Evolutionary conservation across 495 filamentous ascomycete species (phyloP), one percentile per base, ranked within the genome.

Genomic region (Penicillium antarcticum): DNA sequence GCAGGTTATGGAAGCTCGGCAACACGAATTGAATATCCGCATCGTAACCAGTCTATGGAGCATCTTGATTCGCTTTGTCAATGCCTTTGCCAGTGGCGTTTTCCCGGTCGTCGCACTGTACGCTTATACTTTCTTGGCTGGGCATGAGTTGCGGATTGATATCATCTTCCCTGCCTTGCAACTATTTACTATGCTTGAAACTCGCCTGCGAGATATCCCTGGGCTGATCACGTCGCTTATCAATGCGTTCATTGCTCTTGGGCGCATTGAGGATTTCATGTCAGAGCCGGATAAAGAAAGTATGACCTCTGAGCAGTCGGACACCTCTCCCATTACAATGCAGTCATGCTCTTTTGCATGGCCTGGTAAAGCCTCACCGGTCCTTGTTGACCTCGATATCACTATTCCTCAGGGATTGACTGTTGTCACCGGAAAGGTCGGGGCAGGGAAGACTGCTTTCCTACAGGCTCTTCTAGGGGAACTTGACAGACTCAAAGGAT

Each of bases 201-300:
- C 57, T 3, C 85, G 78, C 34, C 67, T 95, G 34, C 79, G 85
- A 13, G 87, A 89, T 24, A 69, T 92, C 9, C 89, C 89, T 5
- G 67, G 75, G 18, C 65, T 92, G 17, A 83, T 92, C 33, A 88
- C 86, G 4, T 75, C 81, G 0, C 65, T 92, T 17, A 74, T 91
- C 46, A 90, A 91, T 60, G 86, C 88, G 0, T 81, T 78, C 33
- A 83, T 95, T 51, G 82, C 88, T 4, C 78, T 92, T 55, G 80
- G 73, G n/a, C 81, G 89, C 54, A 86, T 95, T 40, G 87, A 94
- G 57, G 78, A 80, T 16, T 95, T 92, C 68, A 92, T 95, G 88
- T 62, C 71, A 3, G 89, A 95, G 66, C 88, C 88, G 2, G 81
- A 95, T 63, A 91, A 88, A 62, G 80, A 81, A 35, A 67, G 69